A percentile compares a stretch with the other conserved stretches of the same genome.
Evolutionary conservation across 1,139 yeast species (phyloP).

Genomic region (Nematodospora anomalae): DNA sequence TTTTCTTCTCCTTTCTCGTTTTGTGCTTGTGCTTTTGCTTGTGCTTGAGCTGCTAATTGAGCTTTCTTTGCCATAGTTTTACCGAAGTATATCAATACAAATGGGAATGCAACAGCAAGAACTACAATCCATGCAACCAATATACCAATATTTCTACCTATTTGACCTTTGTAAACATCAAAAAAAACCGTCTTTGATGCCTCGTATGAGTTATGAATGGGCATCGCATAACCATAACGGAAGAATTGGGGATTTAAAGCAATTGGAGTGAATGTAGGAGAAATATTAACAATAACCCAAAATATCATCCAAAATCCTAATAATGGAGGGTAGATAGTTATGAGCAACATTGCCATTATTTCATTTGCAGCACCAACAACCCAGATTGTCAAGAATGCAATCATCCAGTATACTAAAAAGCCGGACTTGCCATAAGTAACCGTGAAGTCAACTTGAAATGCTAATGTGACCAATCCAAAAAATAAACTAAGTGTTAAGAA

Average conservation of each 20-base stretch:
- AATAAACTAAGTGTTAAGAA: constrained; percentile 39
- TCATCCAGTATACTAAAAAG: constrained; percentile 47
- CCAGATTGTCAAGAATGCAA: constrained; percentile 42
- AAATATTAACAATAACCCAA: constrained; percentile 40
- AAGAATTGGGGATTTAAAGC: constrained; percentile 34
- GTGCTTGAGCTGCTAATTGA: constrained; percentile 18
- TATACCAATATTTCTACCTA: constrained; percentile 40
- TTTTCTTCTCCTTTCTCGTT: constrained; percentile 1
- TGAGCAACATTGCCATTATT: constrained; percentile 33
- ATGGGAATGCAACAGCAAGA: constrained; percentile 38
- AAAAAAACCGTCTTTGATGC: constrained; percentile 39
- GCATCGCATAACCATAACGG: constrained; percentile 41
- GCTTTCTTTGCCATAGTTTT: constrained; percentile 28
- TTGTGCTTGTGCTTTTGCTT: constrained; percentile 7
- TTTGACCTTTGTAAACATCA: constrained; percentile 34
- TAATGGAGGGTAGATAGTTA: constrained; percentile 36
- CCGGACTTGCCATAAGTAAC: constrained; percentile 42
- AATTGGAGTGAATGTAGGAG: constrained; percentile 40
- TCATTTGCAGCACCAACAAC: constrained; percentile 46
- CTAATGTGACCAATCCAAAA: constrained; percentile 41
- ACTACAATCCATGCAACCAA: constrained; percentile 34
- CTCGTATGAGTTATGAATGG: constrained; percentile 40
- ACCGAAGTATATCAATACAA: constrained; percentile 33
- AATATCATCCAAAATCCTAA: constrained; percentile 46
- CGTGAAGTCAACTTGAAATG: constrained; percentile 44